Conservation (phyloP, 2,329 filamentous ascomycete species). For the Ophiostoma ips region DNA sequence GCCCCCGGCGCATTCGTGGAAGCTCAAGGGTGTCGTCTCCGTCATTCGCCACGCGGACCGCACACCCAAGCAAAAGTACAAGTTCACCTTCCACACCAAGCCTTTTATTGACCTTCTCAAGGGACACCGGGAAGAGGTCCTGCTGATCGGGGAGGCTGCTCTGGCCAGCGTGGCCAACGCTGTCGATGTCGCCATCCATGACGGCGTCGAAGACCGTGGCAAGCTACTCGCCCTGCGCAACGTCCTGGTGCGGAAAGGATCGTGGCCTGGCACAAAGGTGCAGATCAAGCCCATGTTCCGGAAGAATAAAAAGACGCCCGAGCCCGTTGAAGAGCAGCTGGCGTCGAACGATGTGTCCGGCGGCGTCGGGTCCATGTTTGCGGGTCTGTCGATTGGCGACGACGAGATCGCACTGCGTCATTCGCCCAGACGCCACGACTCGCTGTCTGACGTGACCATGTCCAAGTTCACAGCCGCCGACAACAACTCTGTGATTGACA, state of each 20-base stretch:
- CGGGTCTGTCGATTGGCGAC: conserved; percentile 8
- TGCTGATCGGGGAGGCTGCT: conserved; percentile 83
- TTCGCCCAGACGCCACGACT: conserved; percentile 58
- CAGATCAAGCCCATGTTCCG: conserved; percentile 99
- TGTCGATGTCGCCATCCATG: conserved; percentile 64
- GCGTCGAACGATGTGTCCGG: conserved; percentile 14
- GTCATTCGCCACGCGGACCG: conserved; percentile 94
- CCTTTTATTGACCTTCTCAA: conserved; percentile 91
- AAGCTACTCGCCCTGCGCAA: conserved; percentile 81
- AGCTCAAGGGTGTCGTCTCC: conserved; percentile 91
- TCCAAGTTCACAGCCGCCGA: conserved; percentile 89
- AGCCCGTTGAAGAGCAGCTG: conserved; percentile 23
- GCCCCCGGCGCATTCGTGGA: conserved; percentile 86
- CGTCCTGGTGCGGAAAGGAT: conserved; percentile 81
- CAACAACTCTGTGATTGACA: conserved; percentile 85
- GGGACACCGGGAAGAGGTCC: conserved; percentile 89
- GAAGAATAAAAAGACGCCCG: conserved; percentile 61
- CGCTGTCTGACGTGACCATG: conserved; percentile 77
- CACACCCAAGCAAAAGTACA: conserved; percentile 98
- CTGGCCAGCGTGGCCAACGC: conserved; percentile 79
- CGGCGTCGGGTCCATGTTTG: too few species aligned
- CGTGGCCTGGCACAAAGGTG: conserved; percentile 91
- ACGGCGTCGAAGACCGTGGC: conserved; percentile 67
- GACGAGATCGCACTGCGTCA: conserved; percentile 22
- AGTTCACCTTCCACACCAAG: conserved; percentile 95